Evolutionary conservation across 2,329 filamentous ascomycete species (phyloP).

Genomic region (Ampelomyces quisqualis): DNA sequence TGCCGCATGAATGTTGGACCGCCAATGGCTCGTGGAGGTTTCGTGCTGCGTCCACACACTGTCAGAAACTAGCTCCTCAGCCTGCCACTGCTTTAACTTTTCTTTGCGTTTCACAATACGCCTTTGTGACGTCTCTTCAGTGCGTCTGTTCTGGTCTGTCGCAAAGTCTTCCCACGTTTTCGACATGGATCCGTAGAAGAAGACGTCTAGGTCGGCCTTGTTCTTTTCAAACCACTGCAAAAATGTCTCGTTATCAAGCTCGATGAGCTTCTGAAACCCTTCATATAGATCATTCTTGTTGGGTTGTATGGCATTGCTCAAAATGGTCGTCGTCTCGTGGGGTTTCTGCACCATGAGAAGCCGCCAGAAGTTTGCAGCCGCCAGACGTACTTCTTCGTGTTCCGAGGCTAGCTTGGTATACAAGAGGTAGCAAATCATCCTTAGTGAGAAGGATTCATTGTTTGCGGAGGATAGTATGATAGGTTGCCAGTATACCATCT

Average conservation of each 20-base stretch:
- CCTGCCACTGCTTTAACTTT: slow-evolving; percentile 75
- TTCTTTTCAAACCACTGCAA: slow-evolving; percentile 85
- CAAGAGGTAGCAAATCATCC: slow-evolving; percentile 86
- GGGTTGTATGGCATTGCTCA: slow-evolving; percentile 68
- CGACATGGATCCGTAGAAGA: slow-evolving; percentile 81
- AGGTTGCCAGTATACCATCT: slow-evolving; percentile 93
- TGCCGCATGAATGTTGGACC: slow-evolving; percentile 90
- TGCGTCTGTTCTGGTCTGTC: slow-evolving; percentile 74
- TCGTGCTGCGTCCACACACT: slow-evolving; percentile 79
- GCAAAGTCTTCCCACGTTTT: slow-evolving; percentile 89
- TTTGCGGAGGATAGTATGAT: slow-evolving; percentile 79
- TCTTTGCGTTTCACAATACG: slow-evolving; percentile 77
- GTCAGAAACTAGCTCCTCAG: slow-evolving; percentile 67
- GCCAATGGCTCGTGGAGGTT: slow-evolving; percentile 84
- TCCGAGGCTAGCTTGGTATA: slow-evolving; percentile 83
- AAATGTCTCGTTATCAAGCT: slow-evolving; percentile 87
- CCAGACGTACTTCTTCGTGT: slow-evolving; percentile 65
- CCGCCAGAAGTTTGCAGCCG: slow-evolving; percentile 84
- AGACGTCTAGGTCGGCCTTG: slow-evolving; percentile 70
- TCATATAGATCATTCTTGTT: slow-evolving; percentile 71
- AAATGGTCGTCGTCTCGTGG: slow-evolving; percentile 71
- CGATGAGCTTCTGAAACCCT: slow-evolving; percentile 80
- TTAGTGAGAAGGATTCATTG: slow-evolving; percentile 76
- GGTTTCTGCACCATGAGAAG: slow-evolving; percentile 93
- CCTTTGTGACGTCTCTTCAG: slow-evolving; percentile 69